Percentiles rank a stretch among this genome's conserved stretches.
Evolutionary conservation across 768 basidiomycete genomes (phyloP).

Genomic region (Pleurotus cornucopiae): DNA sequence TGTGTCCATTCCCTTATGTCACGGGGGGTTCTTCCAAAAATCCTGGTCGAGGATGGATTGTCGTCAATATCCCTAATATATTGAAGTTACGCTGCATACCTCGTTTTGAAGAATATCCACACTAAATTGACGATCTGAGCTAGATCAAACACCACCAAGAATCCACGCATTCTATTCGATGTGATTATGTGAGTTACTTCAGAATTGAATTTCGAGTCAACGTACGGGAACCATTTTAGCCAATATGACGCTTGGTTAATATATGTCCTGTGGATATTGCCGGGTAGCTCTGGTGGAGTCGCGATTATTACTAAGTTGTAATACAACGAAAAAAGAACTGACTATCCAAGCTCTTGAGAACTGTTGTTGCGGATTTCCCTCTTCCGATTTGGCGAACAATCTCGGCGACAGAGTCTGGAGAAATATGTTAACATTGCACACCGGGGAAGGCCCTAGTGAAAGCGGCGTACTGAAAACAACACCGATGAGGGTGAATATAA

Average conservation of each 20-base stretch:
- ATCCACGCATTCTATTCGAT: constrained; percentile 62
- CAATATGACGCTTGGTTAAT: constrained; percentile 78
- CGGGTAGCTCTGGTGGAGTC: constrained; percentile 47
- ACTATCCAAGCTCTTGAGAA: constrained; percentile 28
- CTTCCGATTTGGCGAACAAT: constrained; percentile 24
- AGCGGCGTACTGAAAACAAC: constrained; percentile 61
- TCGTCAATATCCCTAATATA: too few relatives aligned
- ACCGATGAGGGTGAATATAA: constrained; percentile 80
- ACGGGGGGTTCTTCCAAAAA: constrained; percentile 72
- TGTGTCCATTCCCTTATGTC: constrained; percentile 77
- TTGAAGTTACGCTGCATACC: constrained; percentile 35
- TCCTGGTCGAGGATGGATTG: constrained; percentile 23
- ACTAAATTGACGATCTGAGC: constrained; percentile 92
- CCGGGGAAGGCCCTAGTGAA: not conserved
- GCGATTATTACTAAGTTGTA: not conserved
- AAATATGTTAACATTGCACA: not conserved
- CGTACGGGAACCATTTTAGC: constrained; percentile 78
- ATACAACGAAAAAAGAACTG: too few relatives aligned
- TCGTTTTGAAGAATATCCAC: constrained; percentile 81
- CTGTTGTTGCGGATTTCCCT: constrained; percentile 19
- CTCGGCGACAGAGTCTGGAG: constrained; percentile 25
- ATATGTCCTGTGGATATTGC: constrained; percentile 67
- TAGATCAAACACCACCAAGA: constrained; percentile 78
- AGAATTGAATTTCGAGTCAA: constrained; percentile 7
- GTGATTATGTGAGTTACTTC: not conserved